phyloP scores from a whole-genome alignment of 2,329 filamentous ascomycete species.

The Endothia cerciana region DNA sequence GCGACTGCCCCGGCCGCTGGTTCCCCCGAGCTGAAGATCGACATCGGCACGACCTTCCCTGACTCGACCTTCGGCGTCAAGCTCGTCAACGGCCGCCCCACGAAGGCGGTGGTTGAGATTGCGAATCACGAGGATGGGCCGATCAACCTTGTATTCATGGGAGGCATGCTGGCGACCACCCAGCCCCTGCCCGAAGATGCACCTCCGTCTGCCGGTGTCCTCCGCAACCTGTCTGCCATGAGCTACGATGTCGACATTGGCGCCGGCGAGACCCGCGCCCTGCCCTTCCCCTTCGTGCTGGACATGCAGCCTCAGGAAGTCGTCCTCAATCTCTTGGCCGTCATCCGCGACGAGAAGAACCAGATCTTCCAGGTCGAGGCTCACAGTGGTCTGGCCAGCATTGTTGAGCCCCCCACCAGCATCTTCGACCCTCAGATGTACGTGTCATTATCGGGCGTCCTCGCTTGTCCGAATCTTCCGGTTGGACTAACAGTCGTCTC shows the following conservation, averaged over 20 bases:
- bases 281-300: conserved; percentile 83
- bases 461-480: conserved; percentile 2
- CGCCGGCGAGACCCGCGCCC: conserved; percentile 73
- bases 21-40: conserved; percentile 61
- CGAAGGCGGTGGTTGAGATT: conserved; percentile 80
- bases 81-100: conserved; percentile 89
- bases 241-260: conserved; percentile 75
- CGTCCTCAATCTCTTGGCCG: conserved; percentile 73
- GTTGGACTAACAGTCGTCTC: not conserved
- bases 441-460: conserved; percentile 39
- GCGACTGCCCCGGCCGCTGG: conserved; percentile 32
- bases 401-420: conserved; percentile 90
- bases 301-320: conserved; percentile 95
- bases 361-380: conserved; percentile 76
- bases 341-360: conserved; percentile 70
- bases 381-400: conserved; percentile 79
- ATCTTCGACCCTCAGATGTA: conserved; percentile 97
- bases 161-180: conserved; percentile 70
- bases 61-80: conserved; percentile 87
- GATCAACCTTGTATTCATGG: conserved; percentile 75
- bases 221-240: conserved; percentile 84
- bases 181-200: conserved; percentile 54
- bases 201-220: conserved; percentile 56
- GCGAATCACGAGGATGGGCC: conserved; percentile 80
- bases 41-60: conserved; percentile 65